Conservation (phyloP, 768 basidiomycete genomes). For the Pleurotus salmoneostramineus region DNA sequence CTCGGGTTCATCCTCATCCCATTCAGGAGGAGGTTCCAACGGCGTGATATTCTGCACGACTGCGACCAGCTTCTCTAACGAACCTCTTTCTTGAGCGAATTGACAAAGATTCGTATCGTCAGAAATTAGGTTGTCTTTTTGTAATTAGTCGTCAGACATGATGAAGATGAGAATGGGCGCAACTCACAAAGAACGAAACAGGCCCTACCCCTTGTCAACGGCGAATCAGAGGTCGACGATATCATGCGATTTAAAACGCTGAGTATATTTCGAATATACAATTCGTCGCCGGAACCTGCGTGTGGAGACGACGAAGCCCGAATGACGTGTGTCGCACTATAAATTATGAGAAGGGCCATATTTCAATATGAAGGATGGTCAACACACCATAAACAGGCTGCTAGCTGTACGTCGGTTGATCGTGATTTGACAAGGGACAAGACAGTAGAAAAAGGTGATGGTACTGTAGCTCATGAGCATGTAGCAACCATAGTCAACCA, state of each 20-base stretch:
- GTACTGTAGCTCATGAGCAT: slow-evolving; percentile 15
- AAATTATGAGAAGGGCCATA: too few species aligned
- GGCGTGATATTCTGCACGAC: slow-evolving; percentile 50
- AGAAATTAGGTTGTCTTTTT: slow-evolving; percentile 57
- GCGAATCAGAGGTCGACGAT: slow-evolving; percentile 33
- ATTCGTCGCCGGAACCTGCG: slow-evolving; percentile 29
- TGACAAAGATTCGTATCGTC: slow-evolving; percentile 69
- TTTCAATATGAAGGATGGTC: not conserved
- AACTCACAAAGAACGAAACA: slow-evolving; percentile 74
- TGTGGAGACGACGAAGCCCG: slow-evolving; percentile 40
- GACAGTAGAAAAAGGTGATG: slow-evolving; percentile 38
- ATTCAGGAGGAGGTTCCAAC: slow-evolving; percentile 35
- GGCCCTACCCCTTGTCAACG: slow-evolving; percentile 52
- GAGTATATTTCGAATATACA: slow-evolving; percentile 55
- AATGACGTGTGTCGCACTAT: slow-evolving; percentile 58
- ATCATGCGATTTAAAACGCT: slow-evolving; percentile 67
- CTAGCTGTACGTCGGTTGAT: slow-evolving; percentile 57
- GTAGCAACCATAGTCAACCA: not conserved
- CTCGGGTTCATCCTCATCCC: slow-evolving; percentile 72
- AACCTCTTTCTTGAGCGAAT: slow-evolving; percentile 67
- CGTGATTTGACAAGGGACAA: slow-evolving; percentile 57
- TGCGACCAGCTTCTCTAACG: slow-evolving; percentile 48
- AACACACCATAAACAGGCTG: slow-evolving; percentile 63
- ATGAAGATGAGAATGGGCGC: not conserved
- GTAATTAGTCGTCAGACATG: not conserved